A percentile compares a stretch with the other conserved stretches of the same genome.
Conservation (phyloP, 202 grass and related monocot species). For the Saccharum hybrid region DNA sequence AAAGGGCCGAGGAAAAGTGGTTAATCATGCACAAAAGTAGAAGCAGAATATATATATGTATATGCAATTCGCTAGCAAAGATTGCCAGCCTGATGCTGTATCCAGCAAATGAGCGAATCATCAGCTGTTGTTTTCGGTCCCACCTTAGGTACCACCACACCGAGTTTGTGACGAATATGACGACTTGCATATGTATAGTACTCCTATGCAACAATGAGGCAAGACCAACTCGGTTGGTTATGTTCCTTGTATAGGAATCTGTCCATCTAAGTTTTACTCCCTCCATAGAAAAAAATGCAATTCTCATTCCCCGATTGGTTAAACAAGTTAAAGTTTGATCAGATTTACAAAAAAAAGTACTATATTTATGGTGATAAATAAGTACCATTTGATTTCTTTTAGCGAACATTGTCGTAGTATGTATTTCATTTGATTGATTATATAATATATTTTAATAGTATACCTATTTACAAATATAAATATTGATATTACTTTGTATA, state of each 20-base stretch:
- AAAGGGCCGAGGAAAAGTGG: slow-evolving; percentile 36
- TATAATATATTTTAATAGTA: too few relatives aligned
- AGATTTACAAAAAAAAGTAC: too few relatives aligned
- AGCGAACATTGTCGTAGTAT: too few relatives aligned
- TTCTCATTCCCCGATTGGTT: too few relatives aligned
- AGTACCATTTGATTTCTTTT: not conserved
- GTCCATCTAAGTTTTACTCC: not conserved
- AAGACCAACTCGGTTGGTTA: too few relatives aligned
- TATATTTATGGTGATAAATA: not conserved
- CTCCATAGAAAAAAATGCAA: too few relatives aligned
- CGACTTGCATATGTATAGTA: not conserved
- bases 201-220: not conserved
- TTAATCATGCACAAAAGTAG: slow-evolving; percentile 34
- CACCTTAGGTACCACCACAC: not conserved
- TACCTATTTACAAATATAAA: too few relatives aligned
- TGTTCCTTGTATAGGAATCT: not conserved
- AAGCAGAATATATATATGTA: not conserved
- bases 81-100: not conserved
- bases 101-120: slow-evolving; percentile 12
- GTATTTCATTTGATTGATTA: too few relatives aligned
- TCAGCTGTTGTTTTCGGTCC: not conserved
- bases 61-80: slow-evolving; percentile 10
- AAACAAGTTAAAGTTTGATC: too few relatives aligned
- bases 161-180: not conserved
- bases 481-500: too few relatives aligned